Percentiles rank a stretch among this genome's conserved stretches.
These are phyloP conservation scores for Venturia pyrina DNA, from an alignment of 2,329 filamentous ascomycete genomes.

Conservation along the genomic window DNA sequence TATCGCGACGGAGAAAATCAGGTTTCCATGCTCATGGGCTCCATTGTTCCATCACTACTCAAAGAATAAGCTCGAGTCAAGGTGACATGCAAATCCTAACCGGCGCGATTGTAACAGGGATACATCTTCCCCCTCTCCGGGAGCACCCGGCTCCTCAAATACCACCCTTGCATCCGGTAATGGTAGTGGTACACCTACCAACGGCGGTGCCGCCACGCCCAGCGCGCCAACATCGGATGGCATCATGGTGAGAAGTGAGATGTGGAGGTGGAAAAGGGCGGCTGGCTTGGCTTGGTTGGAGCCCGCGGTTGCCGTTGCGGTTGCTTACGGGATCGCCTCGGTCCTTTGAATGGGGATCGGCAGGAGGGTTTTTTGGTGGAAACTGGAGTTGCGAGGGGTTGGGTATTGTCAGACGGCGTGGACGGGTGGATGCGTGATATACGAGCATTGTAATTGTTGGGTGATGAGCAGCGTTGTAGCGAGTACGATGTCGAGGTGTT, in stretches of 20 bases:
- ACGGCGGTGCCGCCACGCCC: background rate
- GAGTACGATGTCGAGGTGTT: no score
- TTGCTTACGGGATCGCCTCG: background rate
- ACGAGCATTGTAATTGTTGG: no score
- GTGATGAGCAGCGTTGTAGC: no score
- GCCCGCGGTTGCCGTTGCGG: background rate
- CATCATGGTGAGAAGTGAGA: background rate
- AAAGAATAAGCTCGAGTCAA: no score
- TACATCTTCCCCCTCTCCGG: background rate
- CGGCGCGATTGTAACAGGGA: no score
- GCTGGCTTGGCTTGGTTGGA: background rate
- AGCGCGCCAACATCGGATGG: background rate
- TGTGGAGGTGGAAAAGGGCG: background rate
- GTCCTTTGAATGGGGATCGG: background rate
- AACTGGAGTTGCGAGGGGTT: background rate
- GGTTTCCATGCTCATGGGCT: no score
- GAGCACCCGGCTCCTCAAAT: background rate
- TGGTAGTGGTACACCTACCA: background rate
- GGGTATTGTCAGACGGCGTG: background rate
- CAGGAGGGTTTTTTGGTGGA: background rate
- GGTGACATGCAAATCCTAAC: no score
- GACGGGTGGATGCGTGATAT: no score
- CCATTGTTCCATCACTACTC: no score
- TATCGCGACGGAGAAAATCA: no score
- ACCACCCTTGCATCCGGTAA: background rate